phyloP scores from a whole-genome alignment of 1,139 yeast species.

The Lodderomyces pseudojiufengensis region DNA sequence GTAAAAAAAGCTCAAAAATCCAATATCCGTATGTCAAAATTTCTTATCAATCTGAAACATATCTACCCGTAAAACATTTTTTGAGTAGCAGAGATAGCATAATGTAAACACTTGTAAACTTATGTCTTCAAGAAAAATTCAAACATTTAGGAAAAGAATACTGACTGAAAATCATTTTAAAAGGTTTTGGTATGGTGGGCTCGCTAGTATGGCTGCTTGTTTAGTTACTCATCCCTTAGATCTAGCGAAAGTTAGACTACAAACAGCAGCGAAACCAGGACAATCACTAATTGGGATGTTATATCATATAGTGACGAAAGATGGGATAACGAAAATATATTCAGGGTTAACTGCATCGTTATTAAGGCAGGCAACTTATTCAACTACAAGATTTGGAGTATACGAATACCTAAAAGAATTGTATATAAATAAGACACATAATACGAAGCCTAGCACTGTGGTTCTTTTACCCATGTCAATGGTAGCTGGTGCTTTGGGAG shows the following conservation, averaged over 20 bases:
- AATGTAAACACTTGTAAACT: too few relatives aligned
- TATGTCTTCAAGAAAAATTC: neutral
- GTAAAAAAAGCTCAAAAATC: neutral
- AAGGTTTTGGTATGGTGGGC: conserved; percentile 50
- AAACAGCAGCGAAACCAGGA: conserved; percentile 64
- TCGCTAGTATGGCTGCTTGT: conserved; percentile 67
- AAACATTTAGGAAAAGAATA: neutral
- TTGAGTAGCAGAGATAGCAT: too few relatives aligned
- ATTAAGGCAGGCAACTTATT: conserved; percentile 83
- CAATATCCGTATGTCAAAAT: conserved; percentile 6
- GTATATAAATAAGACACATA: conserved; percentile 32
- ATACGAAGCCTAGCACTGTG: conserved; percentile 35
- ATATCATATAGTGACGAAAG: conserved; percentile 53
- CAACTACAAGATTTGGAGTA: conserved; percentile 80
- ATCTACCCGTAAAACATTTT: too few relatives aligned
- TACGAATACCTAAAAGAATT: conserved; percentile 71
- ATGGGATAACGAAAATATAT: conserved; percentile 68
- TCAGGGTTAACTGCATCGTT: conserved; percentile 80
- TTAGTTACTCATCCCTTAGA: conserved; percentile 70
- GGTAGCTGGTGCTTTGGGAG: conserved; percentile 82
- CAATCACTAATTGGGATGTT: conserved; percentile 62
- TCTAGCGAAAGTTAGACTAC: conserved; percentile 80
- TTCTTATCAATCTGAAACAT: neutral
- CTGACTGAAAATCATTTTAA: neutral
- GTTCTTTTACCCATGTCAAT: conserved; percentile 71